Evolutionary conservation across 78 protist species (phyloP), one percentile per base, ranked within the genome.

Genomic region (Ministeria vibrans): DNA sequence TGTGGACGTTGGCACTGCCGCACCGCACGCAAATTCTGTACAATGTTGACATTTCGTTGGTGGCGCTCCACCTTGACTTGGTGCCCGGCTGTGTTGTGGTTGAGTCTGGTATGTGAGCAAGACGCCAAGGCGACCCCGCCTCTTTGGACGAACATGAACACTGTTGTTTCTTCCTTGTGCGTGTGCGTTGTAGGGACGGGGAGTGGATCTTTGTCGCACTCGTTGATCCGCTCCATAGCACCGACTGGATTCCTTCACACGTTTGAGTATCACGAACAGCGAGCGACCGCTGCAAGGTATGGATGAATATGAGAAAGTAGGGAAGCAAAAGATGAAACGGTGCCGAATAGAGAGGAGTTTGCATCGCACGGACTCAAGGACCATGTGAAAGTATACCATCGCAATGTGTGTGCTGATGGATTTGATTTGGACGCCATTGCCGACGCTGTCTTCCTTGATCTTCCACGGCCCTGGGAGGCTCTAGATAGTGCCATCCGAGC

Each of bases 1-100:
- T 90, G 74, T 90, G 95, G 95, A 90, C 92, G 13, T 23, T 18
- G 2, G 2, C 86, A 6, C 80, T 92, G 36, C 34, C 75, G 34
- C 93, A 92, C 42, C 74, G 94, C n/a, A 92, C 95, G 36, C 95
- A 92, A 62, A 81, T 92, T n/a, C n/a, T 92, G 23, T 90, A 92
- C 44, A 0, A 25, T 22, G 61, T 85, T 0, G 95, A 92, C 80
- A 87, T 90, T 32, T 42, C 90, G 25, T 25, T 76, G 42, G 51
- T 91, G 39, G 1, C 23, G 36, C 22, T 43, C 20, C 34, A 53
- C 46, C 84, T 87, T 15, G 30, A 53, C 36, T n/a, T 88, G 18
- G 1, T 0, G 0, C 83, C 85, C 0, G 95, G 92, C n/a, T 0
- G 28, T 0, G 11, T 15, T 2, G 91, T 86, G 20, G 44, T 79